A percentile compares a stretch with the other conserved stretches of the same genome.
phyloP scores from a whole-genome alignment of 2,329 filamentous ascomycete species.

The Colletotrichum sojae region DNA sequence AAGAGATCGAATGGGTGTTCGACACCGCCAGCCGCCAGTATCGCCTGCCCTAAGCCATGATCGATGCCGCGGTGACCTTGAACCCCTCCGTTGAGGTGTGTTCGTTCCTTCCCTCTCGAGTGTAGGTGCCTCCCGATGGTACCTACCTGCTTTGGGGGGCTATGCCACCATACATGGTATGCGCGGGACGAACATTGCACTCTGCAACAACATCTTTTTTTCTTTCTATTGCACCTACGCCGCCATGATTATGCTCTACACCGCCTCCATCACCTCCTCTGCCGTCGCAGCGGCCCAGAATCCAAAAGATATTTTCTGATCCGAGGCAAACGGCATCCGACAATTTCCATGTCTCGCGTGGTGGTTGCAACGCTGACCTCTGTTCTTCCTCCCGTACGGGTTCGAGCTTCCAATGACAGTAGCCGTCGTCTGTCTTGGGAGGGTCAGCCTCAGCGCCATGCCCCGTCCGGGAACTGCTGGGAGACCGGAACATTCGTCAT shows the following conservation, averaged over 20 bases:
- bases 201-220: conserved; percentile 14
- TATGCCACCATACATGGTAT: conserved; percentile 14
- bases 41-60: conserved; percentile 20
- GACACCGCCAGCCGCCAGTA: conserved; percentile 26
- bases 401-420: conserved; percentile 4
- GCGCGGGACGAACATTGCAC: conserved; percentile 27
- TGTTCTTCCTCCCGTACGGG: not conserved
- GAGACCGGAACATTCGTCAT: conserved; percentile 25
- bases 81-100: conserved; percentile 6
- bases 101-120: too few relatives aligned
- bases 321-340: conserved; percentile 9
- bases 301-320: not conserved
- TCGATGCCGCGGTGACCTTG: conserved; percentile 45
- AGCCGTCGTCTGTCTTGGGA: conserved; percentile 11
- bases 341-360: conserved; percentile 35
- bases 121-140: too few relatives aligned
- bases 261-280: conserved; percentile 16
- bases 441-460: conserved; percentile 38
- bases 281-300: conserved; percentile 14
- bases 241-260: conserved; percentile 11
- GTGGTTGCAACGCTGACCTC: conserved; percentile 39
- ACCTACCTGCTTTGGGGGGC: conserved; percentile 3
- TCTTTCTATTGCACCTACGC: conserved; percentile 18
- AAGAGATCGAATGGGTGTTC: conserved; percentile 11
- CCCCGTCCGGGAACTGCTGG: conserved; percentile 29